These are phyloP conservation scores for Acacia concinna DNA, from an alignment of 331 rosid species.

Conservation along the genomic window DNA sequence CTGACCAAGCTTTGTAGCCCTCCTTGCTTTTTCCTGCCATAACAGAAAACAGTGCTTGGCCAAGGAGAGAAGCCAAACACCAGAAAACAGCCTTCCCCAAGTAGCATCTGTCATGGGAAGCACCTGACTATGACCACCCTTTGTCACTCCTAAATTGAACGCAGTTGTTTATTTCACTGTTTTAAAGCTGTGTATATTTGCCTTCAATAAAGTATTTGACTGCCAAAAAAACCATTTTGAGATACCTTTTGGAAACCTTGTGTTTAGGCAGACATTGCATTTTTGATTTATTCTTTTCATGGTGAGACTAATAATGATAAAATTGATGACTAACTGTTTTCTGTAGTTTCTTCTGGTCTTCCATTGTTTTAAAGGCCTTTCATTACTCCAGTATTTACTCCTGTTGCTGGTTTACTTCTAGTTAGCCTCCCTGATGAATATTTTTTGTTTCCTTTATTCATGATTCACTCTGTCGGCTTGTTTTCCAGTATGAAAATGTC, in stretches of 20 bases:
- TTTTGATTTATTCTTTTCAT: neutral
- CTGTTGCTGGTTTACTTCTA: neutral
- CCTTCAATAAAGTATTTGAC: neutral
- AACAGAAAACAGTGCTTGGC: neutral
- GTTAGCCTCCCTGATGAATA: neutral
- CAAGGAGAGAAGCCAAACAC: too few species aligned
- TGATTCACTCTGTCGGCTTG: conserved; percentile 21
- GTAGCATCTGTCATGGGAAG: neutral
- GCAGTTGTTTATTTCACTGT: neutral
- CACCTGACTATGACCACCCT: neutral
- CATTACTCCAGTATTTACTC: neutral
- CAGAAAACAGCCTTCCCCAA: neutral
- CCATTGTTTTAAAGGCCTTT: neutral
- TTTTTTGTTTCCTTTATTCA: neutral
- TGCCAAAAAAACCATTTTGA: neutral
- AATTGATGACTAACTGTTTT: neutral
- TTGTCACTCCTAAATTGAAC: neutral
- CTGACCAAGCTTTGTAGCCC: neutral
- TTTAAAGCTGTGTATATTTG: neutral
- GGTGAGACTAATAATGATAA: neutral
- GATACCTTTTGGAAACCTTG: neutral
- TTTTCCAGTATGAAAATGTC: conserved; percentile 9
- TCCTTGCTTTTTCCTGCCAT: neutral
- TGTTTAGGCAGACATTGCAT: neutral
- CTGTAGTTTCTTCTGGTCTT: neutral